A percentile compares a stretch with the other conserved stretches of the same genome.
These are phyloP conservation scores for Boletus fagicola DNA, from an alignment of 768 basidiomycete species.

Conservation along the genomic window DNA sequence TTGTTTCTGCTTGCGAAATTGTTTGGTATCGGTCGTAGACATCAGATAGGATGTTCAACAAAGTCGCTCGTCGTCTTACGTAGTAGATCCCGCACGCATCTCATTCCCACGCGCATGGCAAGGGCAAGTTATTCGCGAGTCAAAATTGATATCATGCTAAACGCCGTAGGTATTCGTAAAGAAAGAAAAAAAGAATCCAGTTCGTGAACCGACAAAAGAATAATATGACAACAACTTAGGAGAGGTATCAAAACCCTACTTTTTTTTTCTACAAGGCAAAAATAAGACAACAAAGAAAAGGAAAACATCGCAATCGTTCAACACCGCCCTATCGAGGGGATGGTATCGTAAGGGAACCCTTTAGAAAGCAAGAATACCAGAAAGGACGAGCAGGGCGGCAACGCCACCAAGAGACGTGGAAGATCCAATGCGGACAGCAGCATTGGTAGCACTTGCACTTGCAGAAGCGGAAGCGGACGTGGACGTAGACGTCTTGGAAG, in stretches of 20 bases:
- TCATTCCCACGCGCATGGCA: conserved; percentile 6
- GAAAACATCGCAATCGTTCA: conserved; percentile 8
- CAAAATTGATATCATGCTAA: neutral
- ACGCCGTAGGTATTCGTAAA: neutral
- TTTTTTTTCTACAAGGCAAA: conserved; percentile 6
- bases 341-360: conserved; percentile 4
- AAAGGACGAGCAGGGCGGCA: conserved; percentile 22
- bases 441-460: conserved; percentile 17
- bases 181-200: conserved; percentile 1
- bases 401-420: conserved; percentile 21
- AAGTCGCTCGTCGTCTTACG: neutral
- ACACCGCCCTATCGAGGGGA: neutral
- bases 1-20: conserved; percentile 25
- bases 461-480: conserved; percentile 8
- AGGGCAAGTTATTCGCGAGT: neutral
- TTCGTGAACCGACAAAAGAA: conserved; percentile 3
- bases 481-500: conserved; percentile 19
- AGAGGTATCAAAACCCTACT: conserved; percentile 2
- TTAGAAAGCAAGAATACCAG: conserved; percentile 24
- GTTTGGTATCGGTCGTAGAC: conserved; percentile 22
- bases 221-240: conserved; percentile 23
- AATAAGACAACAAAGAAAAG: conserved; percentile 1
- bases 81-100: no score
- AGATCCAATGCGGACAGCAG: conserved; percentile 23
- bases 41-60: conserved; percentile 1